Base-by-base conservation (phyloP, 1,284 basidiomycete species). In the Thelephora terrestris region DNA sequence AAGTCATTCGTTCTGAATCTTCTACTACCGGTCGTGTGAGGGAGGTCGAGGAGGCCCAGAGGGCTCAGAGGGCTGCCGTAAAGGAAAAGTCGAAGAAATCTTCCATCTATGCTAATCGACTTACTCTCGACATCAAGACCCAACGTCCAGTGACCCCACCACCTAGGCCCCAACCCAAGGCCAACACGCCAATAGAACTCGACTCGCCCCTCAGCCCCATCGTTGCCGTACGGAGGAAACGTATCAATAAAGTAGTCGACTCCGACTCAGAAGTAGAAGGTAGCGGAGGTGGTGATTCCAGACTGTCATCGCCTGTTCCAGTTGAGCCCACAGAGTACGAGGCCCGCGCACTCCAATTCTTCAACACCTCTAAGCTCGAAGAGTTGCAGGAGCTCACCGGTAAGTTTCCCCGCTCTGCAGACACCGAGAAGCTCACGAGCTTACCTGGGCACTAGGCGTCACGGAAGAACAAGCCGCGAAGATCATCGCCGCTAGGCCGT, bases 301-400 rank as follows among this genome's bases (percentile, higher is more conserved):
- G 55, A 52, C 29, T 50, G 47, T 18, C 51, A 45, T 39, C 57
- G 43, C 48, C 45, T 35, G 46, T 43, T 21, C 52, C 53, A n/a
- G 45, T 43, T 23, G 54, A 62, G 36, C 53, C 59, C 45, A 45
- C 52, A 40, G 47, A 61, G 65, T 52, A 71, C 54, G 65, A 78
- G 67, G 58, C 61, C 7, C 64, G 70, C 34, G 84, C 86, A 6
- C 65, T 95, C 44, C 73, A 82, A n/a, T 95, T 91, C 62, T 92
- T 98, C 71, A 98, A 97, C 57, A 73, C 74, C 12, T 79, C 83
- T 37, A 74, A 76, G 6, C 67, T 74, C 14, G 87, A 85, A 47
- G 81, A 81, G 17, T 64, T 99, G 32, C 87, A 91, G 53, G 93
- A 96, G 57, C 71, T 97, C 36, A 95, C 92, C 45, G 92, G 93